A percentile compares a stretch with the other conserved stretches of the same genome.
Evolutionary conservation across 345 rosid genomes (phyloP).

Genomic region (Raphanus sativus): DNA sequence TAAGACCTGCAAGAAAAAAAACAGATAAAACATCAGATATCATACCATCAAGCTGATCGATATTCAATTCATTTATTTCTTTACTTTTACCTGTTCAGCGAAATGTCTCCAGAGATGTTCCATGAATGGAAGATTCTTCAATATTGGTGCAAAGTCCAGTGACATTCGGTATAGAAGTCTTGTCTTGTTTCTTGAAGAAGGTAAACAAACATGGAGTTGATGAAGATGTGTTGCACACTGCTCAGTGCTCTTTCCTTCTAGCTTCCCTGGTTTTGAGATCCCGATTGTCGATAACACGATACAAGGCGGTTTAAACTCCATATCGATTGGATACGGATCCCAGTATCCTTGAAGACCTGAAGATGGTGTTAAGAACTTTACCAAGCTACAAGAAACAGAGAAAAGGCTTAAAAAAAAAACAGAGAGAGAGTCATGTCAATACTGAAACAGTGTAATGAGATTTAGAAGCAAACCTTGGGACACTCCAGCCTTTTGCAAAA

Average conservation of each 20-base stretch:
- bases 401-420: not conserved
- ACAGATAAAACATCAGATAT: not conserved
- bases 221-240: slow-evolving; percentile 93
- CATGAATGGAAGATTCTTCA: slow-evolving; percentile 86
- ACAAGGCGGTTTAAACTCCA: slow-evolving; percentile 98
- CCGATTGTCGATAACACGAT: slow-evolving; percentile 94
- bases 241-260: slow-evolving; percentile 70
- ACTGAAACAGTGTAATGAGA: not conserved
- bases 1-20: slow-evolving; percentile 58
- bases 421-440: not conserved
- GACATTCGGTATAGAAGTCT: slow-evolving; percentile 91
- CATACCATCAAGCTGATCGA: not conserved
- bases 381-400: slow-evolving; percentile 57
- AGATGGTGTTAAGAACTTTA: slow-evolving; percentile 85
- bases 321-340: slow-evolving; percentile 98
- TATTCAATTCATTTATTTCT: not conserved
- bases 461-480: slow-evolving; percentile 67
- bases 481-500: slow-evolving; percentile 97
- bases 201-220: slow-evolving; percentile 95
- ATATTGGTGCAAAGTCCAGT: slow-evolving; percentile 85
- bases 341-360: slow-evolving; percentile 95
- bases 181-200: slow-evolving; percentile 81
- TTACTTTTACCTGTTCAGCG: slow-evolving; percentile 73
- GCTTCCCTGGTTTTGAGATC: slow-evolving; percentile 92
- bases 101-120: slow-evolving; percentile 85